Conservation (phyloP, 2,329 filamentous ascomycete genomes). For the Phialocephala sp. region DNA sequence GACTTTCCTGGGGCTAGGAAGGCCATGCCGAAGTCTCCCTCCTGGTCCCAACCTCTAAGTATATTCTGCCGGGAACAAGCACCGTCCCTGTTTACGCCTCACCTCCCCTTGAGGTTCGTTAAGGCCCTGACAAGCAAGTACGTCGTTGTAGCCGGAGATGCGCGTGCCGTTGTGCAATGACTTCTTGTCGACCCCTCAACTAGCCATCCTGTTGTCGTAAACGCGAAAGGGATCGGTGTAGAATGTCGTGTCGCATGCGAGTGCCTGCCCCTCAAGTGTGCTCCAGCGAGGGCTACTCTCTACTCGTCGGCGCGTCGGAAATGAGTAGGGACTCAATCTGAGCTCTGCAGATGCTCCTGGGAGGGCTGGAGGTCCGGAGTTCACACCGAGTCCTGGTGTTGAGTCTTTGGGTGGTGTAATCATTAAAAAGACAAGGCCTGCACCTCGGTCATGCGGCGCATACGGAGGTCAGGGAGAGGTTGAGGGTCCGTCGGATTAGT, state of each 20-base stretch:
- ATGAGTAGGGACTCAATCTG: not conserved
- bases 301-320: not conserved
- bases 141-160: too few relatives aligned
- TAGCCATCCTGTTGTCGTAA: not conserved
- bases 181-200: not conserved
- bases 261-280: not conserved
- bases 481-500: not conserved
- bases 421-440: too few relatives aligned
- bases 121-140: not conserved
- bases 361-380: not conserved
- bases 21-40: too few relatives aligned
- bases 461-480: too few relatives aligned
- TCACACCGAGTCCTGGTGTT: not conserved
- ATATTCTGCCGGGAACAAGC: not conserved
- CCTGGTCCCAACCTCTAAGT: not conserved
- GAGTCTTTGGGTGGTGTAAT: not conserved
- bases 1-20: too few relatives aligned
- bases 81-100: not conserved
- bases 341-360: not conserved
- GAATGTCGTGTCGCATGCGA: not conserved
- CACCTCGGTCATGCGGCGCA: not conserved
- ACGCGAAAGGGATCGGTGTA: not conserved
- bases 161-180: not conserved
- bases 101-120: not conserved
- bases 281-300: not conserved